A percentile compares a stretch with the other conserved stretches of the same genome.
Evolutionary conservation across 108 stramenopile genomes (phyloP).

Genomic region (Skeletonema costatum): DNA sequence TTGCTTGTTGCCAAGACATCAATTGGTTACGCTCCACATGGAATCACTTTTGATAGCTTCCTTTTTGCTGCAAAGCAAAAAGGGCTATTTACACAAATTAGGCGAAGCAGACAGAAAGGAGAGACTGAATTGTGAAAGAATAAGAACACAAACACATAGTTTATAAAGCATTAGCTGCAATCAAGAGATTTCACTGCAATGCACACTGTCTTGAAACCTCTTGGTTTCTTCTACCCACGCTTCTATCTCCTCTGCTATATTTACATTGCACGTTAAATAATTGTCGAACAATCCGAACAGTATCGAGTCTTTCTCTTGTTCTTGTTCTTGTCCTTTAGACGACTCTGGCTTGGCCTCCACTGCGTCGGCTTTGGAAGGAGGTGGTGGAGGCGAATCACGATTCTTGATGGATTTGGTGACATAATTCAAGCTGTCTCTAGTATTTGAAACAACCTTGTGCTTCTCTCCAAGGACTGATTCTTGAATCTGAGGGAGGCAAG

Average conservation of each 20-base stretch:
- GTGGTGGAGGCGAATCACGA: background rate
- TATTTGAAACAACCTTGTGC: conserved; percentile 54
- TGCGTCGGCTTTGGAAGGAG: background rate
- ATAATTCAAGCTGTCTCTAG: conserved; percentile 60
- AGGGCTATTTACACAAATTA: background rate
- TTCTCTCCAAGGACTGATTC: conserved; percentile 72
- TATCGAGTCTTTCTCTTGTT: background rate
- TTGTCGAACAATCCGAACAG: background rate
- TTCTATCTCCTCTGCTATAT: background rate
- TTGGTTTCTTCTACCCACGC: background rate
- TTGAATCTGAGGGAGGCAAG: conserved; percentile 52
- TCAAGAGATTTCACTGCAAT: background rate
- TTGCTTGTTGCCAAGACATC: background rate
- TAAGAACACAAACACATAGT: background rate
- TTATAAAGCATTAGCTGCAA: background rate
- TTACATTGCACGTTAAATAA: background rate
- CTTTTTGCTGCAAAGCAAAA: background rate
- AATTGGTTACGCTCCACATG: background rate
- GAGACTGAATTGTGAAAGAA: background rate
- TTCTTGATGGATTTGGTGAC: conserved; percentile 21
- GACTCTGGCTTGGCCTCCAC: background rate
- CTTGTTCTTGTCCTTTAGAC: background rate
- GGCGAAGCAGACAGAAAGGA: background rate
- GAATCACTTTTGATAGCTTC: background rate
- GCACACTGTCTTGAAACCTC: background rate